Conservation (phyloP, 2,329 filamentous ascomycete genomes). For the Neurospora sp. region DNA sequence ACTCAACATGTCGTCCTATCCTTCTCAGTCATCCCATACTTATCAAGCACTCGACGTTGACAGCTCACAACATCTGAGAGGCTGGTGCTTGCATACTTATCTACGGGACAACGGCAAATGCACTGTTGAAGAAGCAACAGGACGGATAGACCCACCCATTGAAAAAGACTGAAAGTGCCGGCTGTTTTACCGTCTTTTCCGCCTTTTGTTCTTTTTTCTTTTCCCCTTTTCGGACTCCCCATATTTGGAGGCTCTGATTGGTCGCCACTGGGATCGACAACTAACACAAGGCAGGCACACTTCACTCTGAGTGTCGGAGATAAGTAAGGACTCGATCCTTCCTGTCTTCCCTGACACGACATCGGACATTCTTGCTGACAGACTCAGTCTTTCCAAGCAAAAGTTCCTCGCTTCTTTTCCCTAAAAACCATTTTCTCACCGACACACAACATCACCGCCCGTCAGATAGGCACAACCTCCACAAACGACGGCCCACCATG, state of each 20-base stretch:
- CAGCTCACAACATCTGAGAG: not conserved
- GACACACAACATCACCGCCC: not conserved
- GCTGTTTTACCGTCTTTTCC: not conserved
- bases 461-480: not conserved
- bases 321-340: not conserved
- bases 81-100: not conserved
- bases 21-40: not conserved
- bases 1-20: not conserved
- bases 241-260: not conserved
- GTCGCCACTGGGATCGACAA: not conserved
- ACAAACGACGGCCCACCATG: conserved; percentile 5
- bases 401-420: not conserved
- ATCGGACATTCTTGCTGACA: not conserved
- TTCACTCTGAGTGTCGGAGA: not conserved
- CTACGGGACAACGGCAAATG: not conserved
- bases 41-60: not conserved
- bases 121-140: not conserved
- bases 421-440: not conserved
- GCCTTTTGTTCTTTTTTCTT: not conserved
- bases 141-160: not conserved
- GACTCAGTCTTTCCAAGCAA: not conserved
- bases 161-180: not conserved
- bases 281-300: not conserved
- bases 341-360: not conserved
- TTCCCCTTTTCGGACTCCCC: not conserved